Base-by-base conservation (phyloP, 176 grass and related monocot genomes). In the Oryza nivara region DNA sequence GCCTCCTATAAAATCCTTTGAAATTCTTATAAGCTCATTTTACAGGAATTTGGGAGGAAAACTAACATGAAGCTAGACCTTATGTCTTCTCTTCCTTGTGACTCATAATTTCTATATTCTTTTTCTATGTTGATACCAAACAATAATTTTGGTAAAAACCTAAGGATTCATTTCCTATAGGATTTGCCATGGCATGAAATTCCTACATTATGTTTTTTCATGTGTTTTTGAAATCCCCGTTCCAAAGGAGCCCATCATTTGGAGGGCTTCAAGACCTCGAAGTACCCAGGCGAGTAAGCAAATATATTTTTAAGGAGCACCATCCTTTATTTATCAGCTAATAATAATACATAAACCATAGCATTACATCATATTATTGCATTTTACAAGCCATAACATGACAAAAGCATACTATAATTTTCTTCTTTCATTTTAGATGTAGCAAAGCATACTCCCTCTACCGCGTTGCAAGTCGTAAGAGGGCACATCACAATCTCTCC, bases 381-480 rank as follows among this genome's bases (percentile, higher is more conserved):
- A 65, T 73, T 44, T 16, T 63, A 63, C 19, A 23, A 63, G 8
- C 7, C n/a, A 82, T 44, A 64, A 26, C 52, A 46, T 52, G 4
- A 52, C 11, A 11, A 70, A 70, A 61, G 56, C 2, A 61, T 61
- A 22, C 20, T 56, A 38, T 47, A 36, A 38, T 9, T n/a, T 20
- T 58, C 20, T 9, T n/a, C 1, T 7, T 58, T 58, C 7, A 25
- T 58, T 9, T 58, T 19, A 58, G 16, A 58, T n/a, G 54, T 58
- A 82, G 25, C 87, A 89, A 79, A 81, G 65, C 82, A 71, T 19
- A 13, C 35, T 68, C 70, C 69, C 72, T 80, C 65, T 65, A 40
- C 38, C 7, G 41, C 14, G 9, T 43, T 17, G 9, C 16, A 6
- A 49, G 65, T 13, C 9, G 34, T 82, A 45, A 44, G 8, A 60